A percentile compares a stretch with the other conserved stretches of the same genome.
Evolutionary conservation across 495 filamentous ascomycete species (phyloP).

Genomic region (Penicillium cinerascens): DNA sequence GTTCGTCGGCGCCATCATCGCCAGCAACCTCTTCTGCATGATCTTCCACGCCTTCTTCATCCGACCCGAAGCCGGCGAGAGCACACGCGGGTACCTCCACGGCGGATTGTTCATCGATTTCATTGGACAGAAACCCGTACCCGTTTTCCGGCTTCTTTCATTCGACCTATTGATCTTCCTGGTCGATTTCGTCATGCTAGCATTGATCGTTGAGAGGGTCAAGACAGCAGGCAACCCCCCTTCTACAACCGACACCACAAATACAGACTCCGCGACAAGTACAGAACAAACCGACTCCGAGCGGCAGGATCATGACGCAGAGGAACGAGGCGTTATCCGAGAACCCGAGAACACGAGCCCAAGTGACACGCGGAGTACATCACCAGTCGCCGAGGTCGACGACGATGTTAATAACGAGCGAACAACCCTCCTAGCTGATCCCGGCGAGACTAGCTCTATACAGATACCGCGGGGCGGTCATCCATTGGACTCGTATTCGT

Average conservation of each 20-base stretch:
- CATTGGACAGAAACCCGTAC: conserved; percentile 75
- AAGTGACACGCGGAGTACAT: background rate
- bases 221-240: conserved; percentile 34
- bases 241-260: conserved; percentile 3
- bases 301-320: conserved; percentile 70
- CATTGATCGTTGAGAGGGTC: conserved; percentile 66
- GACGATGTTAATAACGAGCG: conserved; percentile 41
- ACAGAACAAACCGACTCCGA: conserved; percentile 2
- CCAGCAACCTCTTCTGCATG: conserved; percentile 68
- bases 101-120: conserved; percentile 85
- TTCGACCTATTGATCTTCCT: conserved; percentile 64
- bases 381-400: conserved; percentile 8
- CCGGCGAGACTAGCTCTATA: conserved; percentile 26
- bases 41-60: conserved; percentile 63
- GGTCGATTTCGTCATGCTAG: conserved; percentile 72
- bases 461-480: conserved; percentile 35
- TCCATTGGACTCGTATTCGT: conserved; percentile 57
- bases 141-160: conserved; percentile 57
- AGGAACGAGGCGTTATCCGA: conserved; percentile 72
- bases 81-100: conserved; percentile 75
- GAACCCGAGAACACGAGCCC: conserved; percentile 25
- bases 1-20: conserved; percentile 66
- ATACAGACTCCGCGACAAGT: conserved; percentile 10
- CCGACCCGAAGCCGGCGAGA: conserved; percentile 66
- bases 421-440: conserved; percentile 45